Conservation (phyloP, 352 stramenopile species). For the Pythium aquatile region DNA sequence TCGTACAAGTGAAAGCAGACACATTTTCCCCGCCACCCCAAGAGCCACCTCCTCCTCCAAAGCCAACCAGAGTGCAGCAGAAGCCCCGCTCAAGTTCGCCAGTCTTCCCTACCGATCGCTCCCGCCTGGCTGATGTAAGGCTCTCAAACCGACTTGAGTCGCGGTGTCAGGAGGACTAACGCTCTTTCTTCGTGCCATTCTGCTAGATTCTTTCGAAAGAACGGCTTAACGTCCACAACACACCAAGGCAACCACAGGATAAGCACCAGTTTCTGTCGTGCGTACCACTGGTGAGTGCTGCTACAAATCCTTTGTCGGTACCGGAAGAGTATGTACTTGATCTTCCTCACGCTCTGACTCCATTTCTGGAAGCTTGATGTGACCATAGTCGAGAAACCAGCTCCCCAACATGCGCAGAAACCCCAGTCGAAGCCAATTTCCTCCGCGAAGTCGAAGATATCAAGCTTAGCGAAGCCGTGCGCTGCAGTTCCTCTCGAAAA, state of each 20-base stretch:
- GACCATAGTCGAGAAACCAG: background rate
- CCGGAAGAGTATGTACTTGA: too few species aligned
- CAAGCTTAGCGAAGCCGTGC: background rate
- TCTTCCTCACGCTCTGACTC: background rate
- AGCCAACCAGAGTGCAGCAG: background rate
- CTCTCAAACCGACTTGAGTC: background rate
- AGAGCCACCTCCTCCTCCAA: background rate
- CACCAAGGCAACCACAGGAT: background rate
- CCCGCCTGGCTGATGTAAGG: background rate
- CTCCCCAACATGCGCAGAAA: background rate
- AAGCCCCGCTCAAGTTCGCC: background rate
- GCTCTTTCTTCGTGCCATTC: too few species aligned
- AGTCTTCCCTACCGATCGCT: background rate
- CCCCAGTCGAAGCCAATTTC: background rate
- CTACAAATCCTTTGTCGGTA: too few species aligned
- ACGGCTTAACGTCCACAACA: constrained; percentile 10
- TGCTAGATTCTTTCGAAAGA: constrained; percentile 25
- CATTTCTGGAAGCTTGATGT: background rate
- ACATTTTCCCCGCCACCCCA: background rate
- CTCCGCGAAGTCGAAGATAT: background rate
- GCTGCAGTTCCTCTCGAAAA: constrained; percentile 6
- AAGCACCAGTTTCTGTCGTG: constrained; percentile 11
- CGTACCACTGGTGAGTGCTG: constrained; percentile 13
- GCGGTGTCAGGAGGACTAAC: background rate
- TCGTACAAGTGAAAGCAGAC: background rate